These are phyloP conservation scores for Gossypium thurberi DNA, from an alignment of 345 rosid genomes.

Conservation along the genomic window DNA sequence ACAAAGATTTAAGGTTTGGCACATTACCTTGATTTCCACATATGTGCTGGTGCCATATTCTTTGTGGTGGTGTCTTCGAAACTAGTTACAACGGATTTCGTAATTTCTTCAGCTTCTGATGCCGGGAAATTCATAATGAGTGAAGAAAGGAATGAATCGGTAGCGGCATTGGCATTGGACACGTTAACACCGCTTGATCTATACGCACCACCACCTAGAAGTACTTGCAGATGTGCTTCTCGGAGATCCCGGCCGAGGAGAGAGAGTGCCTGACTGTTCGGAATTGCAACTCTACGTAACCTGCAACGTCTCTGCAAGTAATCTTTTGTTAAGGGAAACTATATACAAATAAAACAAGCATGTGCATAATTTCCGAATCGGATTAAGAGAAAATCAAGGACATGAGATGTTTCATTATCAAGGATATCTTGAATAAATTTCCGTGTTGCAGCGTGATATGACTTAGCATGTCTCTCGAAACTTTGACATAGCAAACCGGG, in stretches of 20 bases:
- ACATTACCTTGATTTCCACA: slow-evolving; percentile 52
- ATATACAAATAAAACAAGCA: not conserved
- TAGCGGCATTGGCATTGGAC: slow-evolving; percentile 39
- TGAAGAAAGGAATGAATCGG: slow-evolving; percentile 54
- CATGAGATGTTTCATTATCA: not conserved
- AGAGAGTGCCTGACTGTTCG: slow-evolving; percentile 49
- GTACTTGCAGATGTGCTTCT: slow-evolving; percentile 58
- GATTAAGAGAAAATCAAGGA: not conserved
- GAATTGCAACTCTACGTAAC: slow-evolving; percentile 50
- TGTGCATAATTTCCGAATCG: not conserved
- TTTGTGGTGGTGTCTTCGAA: slow-evolving; percentile 27
- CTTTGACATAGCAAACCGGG: slow-evolving; percentile 52
- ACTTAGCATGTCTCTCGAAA: slow-evolving; percentile 37
- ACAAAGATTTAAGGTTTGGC: not conserved
- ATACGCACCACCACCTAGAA: slow-evolving; percentile 50
- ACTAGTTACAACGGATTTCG: slow-evolving; percentile 35
- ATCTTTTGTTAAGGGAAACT: slow-evolving; percentile 39
- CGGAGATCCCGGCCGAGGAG: slow-evolving; percentile 57
- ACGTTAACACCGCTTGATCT: slow-evolving; percentile 35
- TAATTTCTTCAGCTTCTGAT: slow-evolving; percentile 47
- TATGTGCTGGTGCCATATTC: slow-evolving; percentile 28
- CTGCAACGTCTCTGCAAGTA: slow-evolving; percentile 60
- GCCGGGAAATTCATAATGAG: slow-evolving; percentile 43
- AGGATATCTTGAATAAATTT: slow-evolving; percentile 61
- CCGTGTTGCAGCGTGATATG: slow-evolving; percentile 36